These are phyloP conservation scores for Emergomyces pasteurianus DNA, from an alignment of 2,329 filamentous ascomycete genomes.

Conservation along the genomic window DNA sequence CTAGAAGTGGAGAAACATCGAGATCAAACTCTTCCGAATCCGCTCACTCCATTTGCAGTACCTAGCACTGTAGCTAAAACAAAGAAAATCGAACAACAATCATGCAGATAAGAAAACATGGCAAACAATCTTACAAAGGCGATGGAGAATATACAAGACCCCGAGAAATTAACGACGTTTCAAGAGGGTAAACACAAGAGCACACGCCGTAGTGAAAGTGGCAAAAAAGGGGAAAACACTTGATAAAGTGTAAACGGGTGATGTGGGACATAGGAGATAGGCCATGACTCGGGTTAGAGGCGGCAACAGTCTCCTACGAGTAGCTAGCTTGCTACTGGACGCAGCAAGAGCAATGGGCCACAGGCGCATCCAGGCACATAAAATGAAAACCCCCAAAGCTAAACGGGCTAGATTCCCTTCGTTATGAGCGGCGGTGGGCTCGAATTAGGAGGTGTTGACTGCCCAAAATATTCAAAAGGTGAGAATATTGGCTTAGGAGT, in stretches of 20 bases:
- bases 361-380: background rate
- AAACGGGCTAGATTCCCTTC: background rate
- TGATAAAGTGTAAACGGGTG: background rate
- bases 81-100: background rate
- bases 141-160: background rate
- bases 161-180: background rate
- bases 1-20: background rate
- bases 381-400: background rate
- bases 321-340: background rate
- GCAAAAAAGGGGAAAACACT: background rate
- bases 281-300: background rate
- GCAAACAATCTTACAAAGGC: background rate
- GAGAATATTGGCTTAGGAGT: background rate
- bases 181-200: background rate
- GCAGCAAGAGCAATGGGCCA: background rate
- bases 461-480: background rate
- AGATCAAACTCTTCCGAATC: background rate
- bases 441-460: background rate
- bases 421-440: background rate
- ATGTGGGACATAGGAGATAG: background rate
- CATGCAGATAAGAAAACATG: background rate
- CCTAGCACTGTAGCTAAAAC: background rate
- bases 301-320: no score
- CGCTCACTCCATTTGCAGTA: no score
- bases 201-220: background rate